Evolutionary conservation across 2,329 filamentous ascomycete genomes (phyloP), one percentile per base, ranked within the genome.

Genomic region (Dothideomycetes sp.): DNA sequence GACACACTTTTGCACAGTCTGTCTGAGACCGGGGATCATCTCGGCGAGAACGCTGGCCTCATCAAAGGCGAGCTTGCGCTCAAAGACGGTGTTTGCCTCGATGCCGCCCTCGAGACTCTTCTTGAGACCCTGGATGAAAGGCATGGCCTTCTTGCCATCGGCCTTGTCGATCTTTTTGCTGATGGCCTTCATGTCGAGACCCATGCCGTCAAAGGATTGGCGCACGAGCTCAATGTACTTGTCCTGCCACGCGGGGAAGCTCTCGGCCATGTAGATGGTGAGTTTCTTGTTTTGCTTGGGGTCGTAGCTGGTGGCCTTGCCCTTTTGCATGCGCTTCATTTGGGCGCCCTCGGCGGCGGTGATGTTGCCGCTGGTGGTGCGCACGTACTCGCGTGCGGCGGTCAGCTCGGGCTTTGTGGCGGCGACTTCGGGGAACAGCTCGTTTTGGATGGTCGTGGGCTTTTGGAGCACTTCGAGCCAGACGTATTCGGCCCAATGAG

Each of bases 141-240:
- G 91, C 89, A 96, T 96, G 2, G 87, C 89, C 67, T 93, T 91
- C 77, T 96, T 98, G 74, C 87, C 86, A 65, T 93, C 84, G 56
- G 86, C 71, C 70, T 94, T 94, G 51, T 78, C 78, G 44, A 95
- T 80, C 56, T 79, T 75, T 50, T 78, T 79, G 54, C 79, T 84
- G 33, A 95, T 69, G 43, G 76, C 78, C 69, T 93, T 94, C 60
- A 93, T 84, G 56, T 94, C 80, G 49, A 83, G 69, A 49, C 66
- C 76, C 33, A 73, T 51, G 13, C 72, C 61, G 46, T 84, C 73
- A 64, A 86, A 86, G 47, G 77, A 68, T 54, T 83, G 73, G 49
- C 78, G 77, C 13, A 94, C 74, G 24, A 93, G 70, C 43, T 87
- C 81, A 54, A 93, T 82, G 63, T 88, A 91, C 65, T 86, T 84